Conservation (phyloP, 106 monocot species). For the Cymbidium sinense region DNA sequence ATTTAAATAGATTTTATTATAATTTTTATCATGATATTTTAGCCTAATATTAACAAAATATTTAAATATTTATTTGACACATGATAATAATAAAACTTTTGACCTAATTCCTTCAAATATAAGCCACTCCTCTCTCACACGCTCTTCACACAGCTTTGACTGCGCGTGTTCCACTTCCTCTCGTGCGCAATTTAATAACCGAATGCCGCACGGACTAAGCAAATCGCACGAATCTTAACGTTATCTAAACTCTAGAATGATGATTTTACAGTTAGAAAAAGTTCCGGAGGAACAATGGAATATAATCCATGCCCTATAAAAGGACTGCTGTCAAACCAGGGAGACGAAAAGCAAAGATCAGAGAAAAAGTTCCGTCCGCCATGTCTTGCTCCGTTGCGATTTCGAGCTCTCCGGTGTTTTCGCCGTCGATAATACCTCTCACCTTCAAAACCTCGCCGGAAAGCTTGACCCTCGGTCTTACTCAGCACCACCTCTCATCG, state of each 20-base stretch:
- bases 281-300: not conserved
- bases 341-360: not conserved
- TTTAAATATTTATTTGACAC: too few relatives aligned
- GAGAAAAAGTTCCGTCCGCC: not conserved
- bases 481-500: slow-evolving; percentile 2
- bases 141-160: not conserved
- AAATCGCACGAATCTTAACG: not conserved
- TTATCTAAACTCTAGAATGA: not conserved
- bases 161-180: not conserved
- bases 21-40: too few relatives aligned
- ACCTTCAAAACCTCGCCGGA: slow-evolving; percentile 29
- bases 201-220: not conserved
- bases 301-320: not conserved
- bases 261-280: not conserved
- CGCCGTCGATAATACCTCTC: slow-evolving; percentile 39
- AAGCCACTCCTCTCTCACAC: not conserved
- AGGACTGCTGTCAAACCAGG: not conserved
- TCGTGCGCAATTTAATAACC: not conserved
- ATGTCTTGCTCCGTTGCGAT: slow-evolving; percentile 72
- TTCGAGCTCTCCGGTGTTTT: slow-evolving; percentile 75
- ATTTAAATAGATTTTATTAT: too few relatives aligned
- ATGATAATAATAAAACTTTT: too few relatives aligned
- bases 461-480: slow-evolving; percentile 5
- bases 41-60: too few relatives aligned
- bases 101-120: too few relatives aligned